These are phyloP conservation scores for Abrus precatorius DNA, from an alignment of 306 rosid species.

Conservation along the genomic window DNA sequence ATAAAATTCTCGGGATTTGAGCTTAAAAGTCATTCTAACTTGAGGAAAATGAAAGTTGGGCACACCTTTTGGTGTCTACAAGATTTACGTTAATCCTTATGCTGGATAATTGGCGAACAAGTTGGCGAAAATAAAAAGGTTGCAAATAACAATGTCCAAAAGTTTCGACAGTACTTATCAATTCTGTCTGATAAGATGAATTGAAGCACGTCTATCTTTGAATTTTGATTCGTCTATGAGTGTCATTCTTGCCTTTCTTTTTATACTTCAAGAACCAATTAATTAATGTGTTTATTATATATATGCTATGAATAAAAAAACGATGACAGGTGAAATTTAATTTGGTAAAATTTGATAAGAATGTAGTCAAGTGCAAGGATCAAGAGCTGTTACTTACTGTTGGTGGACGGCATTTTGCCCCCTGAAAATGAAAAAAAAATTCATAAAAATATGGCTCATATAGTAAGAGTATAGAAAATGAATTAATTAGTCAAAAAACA, in stretches of 20 bases:
- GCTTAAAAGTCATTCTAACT: conserved; percentile 13
- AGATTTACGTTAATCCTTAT: neutral
- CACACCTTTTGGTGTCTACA: conserved; percentile 1
- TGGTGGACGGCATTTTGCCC: conserved; percentile 59
- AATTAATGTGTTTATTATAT: neutral
- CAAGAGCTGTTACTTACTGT: conserved; percentile 50
- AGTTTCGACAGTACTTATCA: neutral
- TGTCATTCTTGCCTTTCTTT: neutral
- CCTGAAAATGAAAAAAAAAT: conserved; percentile 46
- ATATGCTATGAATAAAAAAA: conserved; percentile 2
- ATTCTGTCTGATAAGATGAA: neutral
- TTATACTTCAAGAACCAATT: neutral
- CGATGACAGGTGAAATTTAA: conserved; percentile 17
- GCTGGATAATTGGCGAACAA: conserved; percentile 11
- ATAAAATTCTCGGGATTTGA: neutral
- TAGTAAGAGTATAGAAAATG: neutral
- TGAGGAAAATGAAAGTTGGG: conserved; percentile 24
- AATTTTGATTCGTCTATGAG: conserved; percentile 10
- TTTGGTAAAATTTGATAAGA: neutral
- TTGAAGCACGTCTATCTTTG: neutral
- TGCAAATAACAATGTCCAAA: neutral
- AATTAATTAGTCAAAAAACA: neutral
- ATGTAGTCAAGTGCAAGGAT: conserved; percentile 10
- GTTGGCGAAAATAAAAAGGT: neutral
- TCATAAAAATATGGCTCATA: neutral